A percentile compares a stretch with the other conserved stretches of the same genome.
Conservation (phyloP, 73 alveolate genomes). For the Paramecium caudatum region DNA sequence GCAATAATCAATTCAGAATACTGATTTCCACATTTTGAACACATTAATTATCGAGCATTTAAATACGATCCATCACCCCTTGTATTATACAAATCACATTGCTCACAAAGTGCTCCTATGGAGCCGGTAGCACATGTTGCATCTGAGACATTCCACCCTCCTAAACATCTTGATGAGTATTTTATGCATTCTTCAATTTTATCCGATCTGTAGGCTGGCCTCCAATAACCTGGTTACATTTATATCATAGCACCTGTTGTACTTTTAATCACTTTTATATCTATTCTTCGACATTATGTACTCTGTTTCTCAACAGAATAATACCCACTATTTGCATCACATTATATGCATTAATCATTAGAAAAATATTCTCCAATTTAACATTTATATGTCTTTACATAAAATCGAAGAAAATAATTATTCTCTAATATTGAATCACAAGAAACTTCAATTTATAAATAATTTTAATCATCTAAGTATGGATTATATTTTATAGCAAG, state of each 20-base stretch:
- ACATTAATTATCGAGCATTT: background rate
- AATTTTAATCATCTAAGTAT: background rate
- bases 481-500: no score
- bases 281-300: background rate
- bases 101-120: slow-evolving; percentile 45
- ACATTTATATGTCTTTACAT: background rate
- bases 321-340: background rate
- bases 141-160: slow-evolving; percentile 66
- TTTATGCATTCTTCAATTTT: background rate
- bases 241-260: slow-evolving; percentile 11
- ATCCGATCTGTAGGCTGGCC: slow-evolving; percentile 33
- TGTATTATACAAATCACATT: slow-evolving; percentile 41
- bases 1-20: background rate
- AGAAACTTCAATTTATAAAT: background rate
- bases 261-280: background rate
- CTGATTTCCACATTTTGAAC: background rate
- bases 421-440: background rate
- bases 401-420: background rate
- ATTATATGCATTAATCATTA: background rate
- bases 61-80: slow-evolving; percentile 47
- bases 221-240: slow-evolving; percentile 68
- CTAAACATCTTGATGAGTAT: background rate
- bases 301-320: background rate
- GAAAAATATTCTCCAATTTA: slow-evolving; percentile 48
- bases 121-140: slow-evolving; percentile 24